A percentile compares a stretch with the other conserved stretches of the same genome.
These are phyloP conservation scores for Ganoderma sp. DNA, from an alignment of 1,284 basidiomycete genomes.

Conservation along the genomic window DNA sequence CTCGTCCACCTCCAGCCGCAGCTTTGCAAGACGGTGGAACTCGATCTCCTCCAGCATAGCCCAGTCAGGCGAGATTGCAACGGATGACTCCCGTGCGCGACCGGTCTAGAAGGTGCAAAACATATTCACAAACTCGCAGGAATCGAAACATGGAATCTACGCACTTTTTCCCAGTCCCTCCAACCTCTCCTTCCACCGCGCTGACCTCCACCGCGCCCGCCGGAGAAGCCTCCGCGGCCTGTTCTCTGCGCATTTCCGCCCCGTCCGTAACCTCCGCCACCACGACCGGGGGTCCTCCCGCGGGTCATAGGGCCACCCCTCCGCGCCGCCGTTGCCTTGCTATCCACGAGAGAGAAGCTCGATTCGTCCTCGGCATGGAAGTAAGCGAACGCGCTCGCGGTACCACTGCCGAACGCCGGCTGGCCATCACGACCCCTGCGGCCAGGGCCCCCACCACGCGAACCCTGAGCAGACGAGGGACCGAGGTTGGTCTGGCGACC, in stretches of 20 bases:
- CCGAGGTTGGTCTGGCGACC: conserved; percentile 64
- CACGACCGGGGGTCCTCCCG: conserved; percentile 59
- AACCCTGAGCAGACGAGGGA: conserved; percentile 52
- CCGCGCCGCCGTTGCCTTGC: conserved; percentile 70
- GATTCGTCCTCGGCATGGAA: conserved; percentile 99
- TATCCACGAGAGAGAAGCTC: conserved; percentile 96
- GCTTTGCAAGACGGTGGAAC: conserved; percentile 91
- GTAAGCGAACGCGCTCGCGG: conserved; percentile 94
- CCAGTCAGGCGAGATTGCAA: conserved; percentile 93
- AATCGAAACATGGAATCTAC: conserved; percentile 21
- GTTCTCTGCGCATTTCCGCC: conserved; percentile 45
- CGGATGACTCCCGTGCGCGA: conserved; percentile 91
- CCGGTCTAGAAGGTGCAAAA: conserved; percentile 63
- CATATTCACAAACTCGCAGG: conserved; percentile 3
- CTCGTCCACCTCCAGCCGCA: conserved; percentile 91
- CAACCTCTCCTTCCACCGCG: conserved; percentile 79
- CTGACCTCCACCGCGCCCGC: conserved; percentile 52
- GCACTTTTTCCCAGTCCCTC: conserved; percentile 94
- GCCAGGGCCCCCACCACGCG: conserved; percentile 52
- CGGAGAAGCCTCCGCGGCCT: conserved; percentile 52
- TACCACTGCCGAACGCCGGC: conserved; percentile 81
- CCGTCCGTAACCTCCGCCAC: conserved; percentile 50
- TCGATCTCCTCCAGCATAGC: conserved; percentile 96
- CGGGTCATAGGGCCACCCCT: conserved; percentile 67
- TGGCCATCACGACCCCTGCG: conserved; percentile 69